Base-by-base conservation (phyloP, 1,284 basidiomycete genomes). In the Fomitopsis pinicola region DNA sequence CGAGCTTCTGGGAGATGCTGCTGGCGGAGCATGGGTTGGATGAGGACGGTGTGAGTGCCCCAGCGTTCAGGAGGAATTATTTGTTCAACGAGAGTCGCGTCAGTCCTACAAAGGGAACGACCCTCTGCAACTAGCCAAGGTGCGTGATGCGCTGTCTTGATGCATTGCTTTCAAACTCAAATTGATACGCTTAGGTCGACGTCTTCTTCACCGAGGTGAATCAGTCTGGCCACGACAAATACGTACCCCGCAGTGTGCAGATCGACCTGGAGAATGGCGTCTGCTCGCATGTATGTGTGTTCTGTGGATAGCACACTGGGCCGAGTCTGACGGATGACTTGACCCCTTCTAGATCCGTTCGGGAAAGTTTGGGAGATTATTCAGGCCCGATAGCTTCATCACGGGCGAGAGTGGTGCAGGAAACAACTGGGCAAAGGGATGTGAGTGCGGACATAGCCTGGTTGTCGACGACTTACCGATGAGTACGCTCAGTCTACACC, bases 361-460 rank as follows among this genome's bases (percentile, higher is more conserved):
- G 42, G 90, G 92, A 12, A 77, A 83, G 5, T 77, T 91, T 53
- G 93, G 94, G 3, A 67, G 71, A 8, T 81, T 98, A 28, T 98
- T 95, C 79, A 85, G 90, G 60, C 95, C 95, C 12, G 95, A 97
- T 74, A 96, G 94, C 3, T 97, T 87, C 72, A 77, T 97, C 60
- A 83, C 85, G 58, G 84, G 86, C 1, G 79, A 86, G 40, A 78
- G 80, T 50, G 91, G 96, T 63, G 95, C 95, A 17, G 94, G 94
- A 35, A 97, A 97, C 74, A 97, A 96, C 71, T 96, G 92, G 89
- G 92, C 93, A 42, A 95, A 95, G 78, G 91, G 90, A 80, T 91
- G 89, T 91, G 67, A 76, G 89, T 84, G 9, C 15, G 38, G 2
- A 44, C 35, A 10, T n/a, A 15, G 42, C 38, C 42, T 54, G 15